Conservation (phyloP, 805 yeast species). For the Saccharomycopsis selenospora region DNA sequence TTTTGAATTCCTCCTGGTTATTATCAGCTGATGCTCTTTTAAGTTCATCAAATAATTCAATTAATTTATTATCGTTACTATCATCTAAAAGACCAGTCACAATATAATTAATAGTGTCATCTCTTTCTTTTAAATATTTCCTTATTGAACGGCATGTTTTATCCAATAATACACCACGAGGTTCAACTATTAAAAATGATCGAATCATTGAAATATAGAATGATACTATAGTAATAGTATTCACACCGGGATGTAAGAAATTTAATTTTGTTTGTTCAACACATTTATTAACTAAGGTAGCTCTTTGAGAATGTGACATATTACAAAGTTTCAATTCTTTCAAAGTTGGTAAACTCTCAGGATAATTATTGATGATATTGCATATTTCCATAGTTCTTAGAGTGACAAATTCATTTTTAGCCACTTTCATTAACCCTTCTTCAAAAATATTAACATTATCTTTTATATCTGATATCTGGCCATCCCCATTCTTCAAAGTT, state of each 20-base stretch:
- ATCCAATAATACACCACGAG: constrained; percentile 76
- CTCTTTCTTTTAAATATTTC: constrained; percentile 59
- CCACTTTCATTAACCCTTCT: neutral
- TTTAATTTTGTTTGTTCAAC: constrained; percentile 36
- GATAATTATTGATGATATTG: constrained; percentile 48
- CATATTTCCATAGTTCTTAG: constrained; percentile 53
- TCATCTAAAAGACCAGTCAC: constrained; percentile 61
- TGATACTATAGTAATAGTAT: constrained; percentile 64
- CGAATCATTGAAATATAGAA: constrained; percentile 66
- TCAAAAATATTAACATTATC: neutral
- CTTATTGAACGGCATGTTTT: constrained; percentile 73
- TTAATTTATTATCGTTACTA: constrained; percentile 33
- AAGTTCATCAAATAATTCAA: constrained; percentile 51
- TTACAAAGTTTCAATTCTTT: constrained; percentile 52
- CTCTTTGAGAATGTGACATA: constrained; percentile 40
- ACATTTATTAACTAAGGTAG: constrained; percentile 44
- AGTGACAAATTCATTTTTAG: constrained; percentile 20
- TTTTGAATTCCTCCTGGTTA: neutral
- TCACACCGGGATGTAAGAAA: constrained; percentile 72
- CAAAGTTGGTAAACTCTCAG: constrained; percentile 45
- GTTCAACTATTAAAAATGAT: constrained; percentile 72
- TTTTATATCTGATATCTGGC: neutral
- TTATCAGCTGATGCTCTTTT: constrained; percentile 28
- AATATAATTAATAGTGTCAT: constrained; percentile 62
- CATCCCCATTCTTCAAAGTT: neutral